Evolutionary conservation across 1,139 yeast genomes (phyloP).

Genomic region (Hansenula sp.): DNA sequence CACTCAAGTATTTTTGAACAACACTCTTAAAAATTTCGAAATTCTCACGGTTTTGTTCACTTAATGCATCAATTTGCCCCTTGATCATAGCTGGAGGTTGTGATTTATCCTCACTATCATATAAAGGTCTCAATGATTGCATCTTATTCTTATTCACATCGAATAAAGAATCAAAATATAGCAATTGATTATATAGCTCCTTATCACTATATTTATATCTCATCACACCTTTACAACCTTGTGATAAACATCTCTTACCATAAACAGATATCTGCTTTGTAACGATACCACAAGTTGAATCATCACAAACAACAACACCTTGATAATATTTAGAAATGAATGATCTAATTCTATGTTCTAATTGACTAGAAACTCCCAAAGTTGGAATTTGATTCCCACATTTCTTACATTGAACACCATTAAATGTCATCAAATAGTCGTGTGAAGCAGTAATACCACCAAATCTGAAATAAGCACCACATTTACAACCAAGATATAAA

Average conservation of each 20-base stretch:
- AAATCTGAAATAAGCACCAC: constrained; percentile 58
- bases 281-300: constrained; percentile 70
- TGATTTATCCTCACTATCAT: constrained; percentile 28
- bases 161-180: constrained; percentile 74
- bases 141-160: constrained; percentile 77
- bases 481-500: constrained; percentile 56
- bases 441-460: constrained; percentile 69
- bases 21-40: constrained; percentile 58
- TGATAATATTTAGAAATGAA: constrained; percentile 77
- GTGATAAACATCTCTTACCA: constrained; percentile 72
- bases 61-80: constrained; percentile 65
- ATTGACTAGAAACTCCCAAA: constrained; percentile 60
- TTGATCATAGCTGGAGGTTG: constrained; percentile 39
- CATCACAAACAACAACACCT: constrained; percentile 85
- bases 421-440: constrained; percentile 53
- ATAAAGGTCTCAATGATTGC: constrained; percentile 46
- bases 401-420: constrained; percentile 66
- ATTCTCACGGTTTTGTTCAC: constrained; percentile 71
- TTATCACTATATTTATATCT: constrained; percentile 72
- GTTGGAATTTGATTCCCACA: constrained; percentile 52
- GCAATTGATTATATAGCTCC: constrained; percentile 79
- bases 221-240: constrained; percentile 81
- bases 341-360: constrained; percentile 65
- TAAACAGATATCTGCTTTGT: constrained; percentile 89
- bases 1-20: constrained; percentile 68